Evolutionary conservation across 768 basidiomycete genomes (phyloP), one percentile per base, ranked within the genome.

Genomic region (Termitomyces sp.): DNA sequence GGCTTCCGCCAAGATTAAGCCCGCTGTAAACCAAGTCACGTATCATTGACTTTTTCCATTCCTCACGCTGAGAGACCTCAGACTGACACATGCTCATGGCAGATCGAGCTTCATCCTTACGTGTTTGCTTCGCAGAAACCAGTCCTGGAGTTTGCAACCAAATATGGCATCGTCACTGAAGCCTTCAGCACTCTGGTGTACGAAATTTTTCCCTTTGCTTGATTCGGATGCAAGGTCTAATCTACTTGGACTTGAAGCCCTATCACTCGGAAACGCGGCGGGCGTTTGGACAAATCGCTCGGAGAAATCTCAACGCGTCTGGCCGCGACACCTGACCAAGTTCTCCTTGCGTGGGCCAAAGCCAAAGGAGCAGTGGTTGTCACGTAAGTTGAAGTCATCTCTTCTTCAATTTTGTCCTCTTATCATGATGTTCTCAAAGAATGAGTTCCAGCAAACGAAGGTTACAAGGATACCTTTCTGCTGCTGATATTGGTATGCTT

Each of bases 21-120:
- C 88, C 5, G 85, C 81, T 1, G 86, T 86, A 36, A 89, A 90
- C 63, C 88, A 91, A 73, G 87, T 83, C n/a, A n/a, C 3, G 57
- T 59, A 32, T 52, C 11, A 18, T n/a, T 11, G 7, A 15, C 39
- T 23, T 11, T 27, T 18, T 35, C 39, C 18, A 18, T 27, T 16
- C 12, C n/a, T 13, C 1, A 5, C 45, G 12, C 7, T 9, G 15
- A 7, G 39, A 44, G 40, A n/a, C n/a, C n/a, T n/a, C n/a, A n/a
- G n/a, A 47, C 25, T 33, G 44, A 35, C 48, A 38, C 15, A 18
- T n/a, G 18, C 18, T 13, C 23, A 18, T 29, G 22, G 35, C 27
- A 84, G 80, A 80, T 85, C 46, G 59, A 62, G 16, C 69, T 86
- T 36, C 77, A 84, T 57, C 83, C 84, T 1, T 87, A 86, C 63